Conservation (phyloP, 495 filamentous ascomycete species). For the Haplographium delicatum region DNA sequence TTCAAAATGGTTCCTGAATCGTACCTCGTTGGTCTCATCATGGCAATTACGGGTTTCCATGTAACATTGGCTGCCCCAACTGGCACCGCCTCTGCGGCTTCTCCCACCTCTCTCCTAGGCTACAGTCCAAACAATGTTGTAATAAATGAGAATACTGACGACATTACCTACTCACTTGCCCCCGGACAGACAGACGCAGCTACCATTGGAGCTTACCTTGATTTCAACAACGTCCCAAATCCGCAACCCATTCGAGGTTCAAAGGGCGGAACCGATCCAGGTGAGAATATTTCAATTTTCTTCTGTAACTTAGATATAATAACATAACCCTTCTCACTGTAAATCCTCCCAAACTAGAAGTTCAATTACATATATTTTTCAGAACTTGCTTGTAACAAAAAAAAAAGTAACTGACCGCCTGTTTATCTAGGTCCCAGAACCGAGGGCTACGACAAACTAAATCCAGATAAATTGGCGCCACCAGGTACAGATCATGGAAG, state of each 20-base stretch:
- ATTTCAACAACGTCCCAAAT: conserved; percentile 55
- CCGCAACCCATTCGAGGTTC: conserved; percentile 66
- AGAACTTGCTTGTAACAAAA: too few relatives aligned
- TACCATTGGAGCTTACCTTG: conserved; percentile 54
- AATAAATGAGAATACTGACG: conserved; percentile 12
- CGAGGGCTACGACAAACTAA: conserved; percentile 54
- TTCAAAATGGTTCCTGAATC: background rate
- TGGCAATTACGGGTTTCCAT: conserved; percentile 2
- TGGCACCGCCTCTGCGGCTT: conserved; percentile 14
- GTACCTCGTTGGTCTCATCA: background rate
- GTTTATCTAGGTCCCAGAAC: conserved; percentile 63
- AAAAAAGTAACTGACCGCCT: too few relatives aligned
- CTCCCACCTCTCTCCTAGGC: conserved; percentile 12
- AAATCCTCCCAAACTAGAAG: too few relatives aligned
- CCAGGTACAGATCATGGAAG: conserved; percentile 60
- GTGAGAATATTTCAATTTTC: too few relatives aligned
- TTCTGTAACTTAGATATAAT: too few relatives aligned
- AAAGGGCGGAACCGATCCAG: conserved; percentile 54
- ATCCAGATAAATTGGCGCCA: conserved; percentile 61
- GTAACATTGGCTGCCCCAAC: conserved; percentile 15
- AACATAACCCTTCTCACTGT: too few relatives aligned
- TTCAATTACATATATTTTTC: too few relatives aligned
- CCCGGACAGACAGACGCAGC: conserved; percentile 51
- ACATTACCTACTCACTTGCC: conserved; percentile 22
- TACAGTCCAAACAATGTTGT: conserved; percentile 17